phyloP scores from a whole-genome alignment of 371 early-diverging fungal species.

The Dichotomocladium elegans region DNA sequence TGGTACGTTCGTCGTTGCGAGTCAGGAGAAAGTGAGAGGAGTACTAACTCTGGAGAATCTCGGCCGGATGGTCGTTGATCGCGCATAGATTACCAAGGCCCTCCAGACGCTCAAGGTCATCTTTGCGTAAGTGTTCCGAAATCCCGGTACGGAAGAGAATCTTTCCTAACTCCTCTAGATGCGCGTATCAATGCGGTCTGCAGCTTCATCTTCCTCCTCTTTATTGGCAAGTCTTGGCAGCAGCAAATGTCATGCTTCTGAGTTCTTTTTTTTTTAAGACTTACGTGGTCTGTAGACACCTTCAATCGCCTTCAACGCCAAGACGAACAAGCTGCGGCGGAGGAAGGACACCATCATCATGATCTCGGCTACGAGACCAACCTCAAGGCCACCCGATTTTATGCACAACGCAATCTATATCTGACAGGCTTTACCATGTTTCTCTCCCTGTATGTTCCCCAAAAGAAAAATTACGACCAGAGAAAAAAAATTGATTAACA shows the following conservation, averaged over 20 bases:
- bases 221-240: conserved; percentile 51
- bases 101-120: conserved; percentile 53
- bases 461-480: neutral
- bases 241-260: too few species aligned
- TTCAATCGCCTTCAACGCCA: conserved; percentile 65
- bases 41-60: neutral
- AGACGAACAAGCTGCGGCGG: conserved; percentile 31
- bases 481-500: neutral
- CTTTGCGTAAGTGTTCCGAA: conserved; percentile 64
- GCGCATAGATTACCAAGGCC: conserved; percentile 36
- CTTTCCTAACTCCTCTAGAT: neutral
- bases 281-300: conserved; percentile 42
- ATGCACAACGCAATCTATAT: conserved; percentile 89
- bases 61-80: too few species aligned
- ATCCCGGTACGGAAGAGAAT: too few species aligned
- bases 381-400: conserved; percentile 71
- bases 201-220: conserved; percentile 64
- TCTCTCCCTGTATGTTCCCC: conserved; percentile 61
- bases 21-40: neutral
- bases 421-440: conserved; percentile 87
- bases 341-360: conserved; percentile 25
- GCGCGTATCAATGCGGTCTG: neutral
- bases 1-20: conserved; percentile 18
- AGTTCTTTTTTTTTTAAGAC: neutral
- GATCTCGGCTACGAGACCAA: conserved; percentile 57